These are phyloP conservation scores for Ulota crispa DNA, from an alignment of 225 moss, liverwort and hornwort species.

Conservation along the genomic window DNA sequence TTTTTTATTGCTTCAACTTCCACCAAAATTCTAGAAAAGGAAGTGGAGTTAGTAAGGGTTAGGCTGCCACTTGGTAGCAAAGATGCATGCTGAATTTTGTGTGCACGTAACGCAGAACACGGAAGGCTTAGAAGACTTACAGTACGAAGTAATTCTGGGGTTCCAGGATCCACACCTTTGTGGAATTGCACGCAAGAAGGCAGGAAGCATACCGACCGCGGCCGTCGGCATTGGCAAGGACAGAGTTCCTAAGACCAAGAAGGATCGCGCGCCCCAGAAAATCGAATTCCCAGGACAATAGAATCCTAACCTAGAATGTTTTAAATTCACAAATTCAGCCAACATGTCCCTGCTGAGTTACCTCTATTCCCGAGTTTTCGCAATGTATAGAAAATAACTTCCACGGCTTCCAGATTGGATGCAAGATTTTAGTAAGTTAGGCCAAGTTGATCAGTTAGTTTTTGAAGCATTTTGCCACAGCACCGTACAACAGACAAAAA, in stretches of 20 bases:
- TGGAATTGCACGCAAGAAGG: slow-evolving; percentile 78
- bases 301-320: fast-evolving
- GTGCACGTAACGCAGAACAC: slow-evolving; percentile 47
- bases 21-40: too few relatives aligned
- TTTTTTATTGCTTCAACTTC: too few relatives aligned
- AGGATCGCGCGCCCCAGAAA: slow-evolving; percentile 23
- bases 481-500: too few relatives aligned
- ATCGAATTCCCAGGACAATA: slow-evolving; percentile 41
- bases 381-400: fast-evolving
- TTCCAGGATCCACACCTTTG: slow-evolving; percentile 90
- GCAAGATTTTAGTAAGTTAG: neutral
- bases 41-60: too few relatives aligned
- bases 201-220: slow-evolving; percentile 3
- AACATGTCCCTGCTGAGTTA: neutral
- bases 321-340: too few relatives aligned
- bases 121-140: slow-evolving; percentile 66
- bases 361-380: neutral
- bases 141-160: slow-evolving; percentile 69
- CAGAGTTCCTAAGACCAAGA: slow-evolving; percentile 22
- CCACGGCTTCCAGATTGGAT: neutral
- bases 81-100: neutral
- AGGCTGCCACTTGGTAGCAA: too few relatives aligned
- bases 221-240: slow-evolving; percentile 36
- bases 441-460: too few relatives aligned
- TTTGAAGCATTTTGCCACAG: neutral